These are phyloP conservation scores for Podila verticillata DNA, from an alignment of 192 early-diverging fungal species.

Conservation along the genomic window DNA sequence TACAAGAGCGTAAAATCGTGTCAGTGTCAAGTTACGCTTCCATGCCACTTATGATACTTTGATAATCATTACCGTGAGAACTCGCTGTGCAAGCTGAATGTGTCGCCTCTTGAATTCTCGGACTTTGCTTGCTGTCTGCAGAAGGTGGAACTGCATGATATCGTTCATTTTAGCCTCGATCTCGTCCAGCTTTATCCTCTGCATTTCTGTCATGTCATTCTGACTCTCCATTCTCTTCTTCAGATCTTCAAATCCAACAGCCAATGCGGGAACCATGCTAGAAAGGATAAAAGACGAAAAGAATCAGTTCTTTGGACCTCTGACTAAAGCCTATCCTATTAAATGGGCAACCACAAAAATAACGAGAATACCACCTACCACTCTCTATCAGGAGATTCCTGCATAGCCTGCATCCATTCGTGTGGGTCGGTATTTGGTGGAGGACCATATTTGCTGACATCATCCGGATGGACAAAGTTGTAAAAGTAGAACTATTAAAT, in stretches of 20 bases:
- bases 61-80: conserved; percentile 66
- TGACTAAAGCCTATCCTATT: not conserved
- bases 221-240: conserved; percentile 87
- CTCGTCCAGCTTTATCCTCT: conserved; percentile 77
- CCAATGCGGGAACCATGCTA: conserved; percentile 92
- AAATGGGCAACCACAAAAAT: not conserved
- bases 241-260: conserved; percentile 90
- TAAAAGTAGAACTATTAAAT: conserved; percentile 88
- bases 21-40: not conserved
- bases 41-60: not conserved
- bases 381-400: conserved; percentile 88
- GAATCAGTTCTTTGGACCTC: not conserved
- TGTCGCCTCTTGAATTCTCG: conserved; percentile 85
- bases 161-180: conserved; percentile 27
- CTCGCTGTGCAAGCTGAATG: conserved; percentile 75
- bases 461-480: conserved; percentile 90
- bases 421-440: conserved; percentile 73
- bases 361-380: conserved; percentile 58
- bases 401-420: conserved; percentile 85
- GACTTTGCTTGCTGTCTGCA: conserved; percentile 78
- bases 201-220: conserved; percentile 70
- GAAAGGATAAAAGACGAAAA: conserved; percentile 4
- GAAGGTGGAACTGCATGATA: conserved; percentile 61
- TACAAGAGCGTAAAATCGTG: not conserved
- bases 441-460: conserved; percentile 80